Conservation (phyloP, 148 eudicot genomes). For the Euryodendron excelsum region DNA sequence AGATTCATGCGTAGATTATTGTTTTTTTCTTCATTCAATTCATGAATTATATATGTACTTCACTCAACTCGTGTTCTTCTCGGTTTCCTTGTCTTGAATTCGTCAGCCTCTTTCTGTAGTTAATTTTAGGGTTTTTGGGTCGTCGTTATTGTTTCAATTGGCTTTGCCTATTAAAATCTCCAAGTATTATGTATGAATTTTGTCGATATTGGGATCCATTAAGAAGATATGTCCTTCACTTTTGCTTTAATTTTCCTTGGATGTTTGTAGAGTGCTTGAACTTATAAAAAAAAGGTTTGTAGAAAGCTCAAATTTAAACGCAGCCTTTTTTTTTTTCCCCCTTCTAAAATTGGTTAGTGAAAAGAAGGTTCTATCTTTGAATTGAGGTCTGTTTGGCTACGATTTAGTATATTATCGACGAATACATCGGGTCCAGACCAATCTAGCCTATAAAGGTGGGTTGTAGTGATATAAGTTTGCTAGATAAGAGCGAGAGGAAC, state of each 20-base stretch:
- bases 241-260: not conserved
- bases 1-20: not conserved
- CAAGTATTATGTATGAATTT: not conserved
- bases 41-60: not conserved
- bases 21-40: not conserved
- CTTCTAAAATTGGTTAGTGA: not conserved
- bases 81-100: not conserved
- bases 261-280: not conserved
- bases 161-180: not conserved
- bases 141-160: not conserved
- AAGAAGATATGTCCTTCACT: not conserved
- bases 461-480: not conserved
- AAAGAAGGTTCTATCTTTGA: not conserved
- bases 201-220: not conserved
- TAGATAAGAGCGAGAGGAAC: not conserved
- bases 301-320: no score
- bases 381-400: not conserved
- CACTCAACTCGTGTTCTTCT: not conserved
- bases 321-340: not conserved
- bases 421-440: not conserved
- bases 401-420: not conserved
- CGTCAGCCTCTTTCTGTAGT: not conserved
- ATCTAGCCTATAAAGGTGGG: not conserved
- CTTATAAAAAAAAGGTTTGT: no score
- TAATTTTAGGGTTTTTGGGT: conserved; percentile 8